Conservation (phyloP, 192 early-diverging fungal genomes). For the Thamnidium elegans region DNA sequence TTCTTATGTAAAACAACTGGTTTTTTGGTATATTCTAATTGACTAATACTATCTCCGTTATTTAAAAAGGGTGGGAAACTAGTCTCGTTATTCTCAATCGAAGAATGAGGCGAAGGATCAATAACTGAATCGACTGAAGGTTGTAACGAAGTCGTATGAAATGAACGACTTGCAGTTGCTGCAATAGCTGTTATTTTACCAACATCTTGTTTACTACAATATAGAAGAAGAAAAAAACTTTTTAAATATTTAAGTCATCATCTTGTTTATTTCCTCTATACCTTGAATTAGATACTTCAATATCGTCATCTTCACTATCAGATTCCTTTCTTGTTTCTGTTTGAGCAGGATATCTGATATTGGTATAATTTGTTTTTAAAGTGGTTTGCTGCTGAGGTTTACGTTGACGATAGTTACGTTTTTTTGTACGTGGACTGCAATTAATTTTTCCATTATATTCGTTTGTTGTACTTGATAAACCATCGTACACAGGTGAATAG, state of each 20-base stretch:
- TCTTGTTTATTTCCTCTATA: background rate
- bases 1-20: background rate
- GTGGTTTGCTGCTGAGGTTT: conserved; percentile 29
- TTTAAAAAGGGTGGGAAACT: conserved; percentile 16
- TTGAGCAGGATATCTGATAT: conserved; percentile 27
- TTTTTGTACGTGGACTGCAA: conserved; percentile 31
- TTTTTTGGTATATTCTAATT: conserved; percentile 5
- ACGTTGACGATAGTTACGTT: conserved; percentile 18
- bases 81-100: conserved; percentile 12
- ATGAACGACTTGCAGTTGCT: background rate
- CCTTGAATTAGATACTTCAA: conserved; percentile 9
- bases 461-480: conserved; percentile 17
- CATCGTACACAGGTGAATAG: conserved; percentile 51
- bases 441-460: conserved; percentile 27
- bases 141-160: conserved; percentile 20
- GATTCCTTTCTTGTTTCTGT: conserved; percentile 43
- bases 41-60: conserved; percentile 2
- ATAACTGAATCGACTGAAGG: conserved; percentile 45
- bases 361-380: conserved; percentile 14
- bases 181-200: conserved; percentile 1
- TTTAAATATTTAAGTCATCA: no score
- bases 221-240: no score
- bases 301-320: conserved; percentile 37
- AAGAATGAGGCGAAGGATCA: conserved; percentile 40
- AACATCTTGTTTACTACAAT: background rate